A percentile compares a stretch with the other conserved stretches of the same genome.
phyloP scores from a whole-genome alignment of 2,329 filamentous ascomycete species.

The Fusarium camptoceras region DNA sequence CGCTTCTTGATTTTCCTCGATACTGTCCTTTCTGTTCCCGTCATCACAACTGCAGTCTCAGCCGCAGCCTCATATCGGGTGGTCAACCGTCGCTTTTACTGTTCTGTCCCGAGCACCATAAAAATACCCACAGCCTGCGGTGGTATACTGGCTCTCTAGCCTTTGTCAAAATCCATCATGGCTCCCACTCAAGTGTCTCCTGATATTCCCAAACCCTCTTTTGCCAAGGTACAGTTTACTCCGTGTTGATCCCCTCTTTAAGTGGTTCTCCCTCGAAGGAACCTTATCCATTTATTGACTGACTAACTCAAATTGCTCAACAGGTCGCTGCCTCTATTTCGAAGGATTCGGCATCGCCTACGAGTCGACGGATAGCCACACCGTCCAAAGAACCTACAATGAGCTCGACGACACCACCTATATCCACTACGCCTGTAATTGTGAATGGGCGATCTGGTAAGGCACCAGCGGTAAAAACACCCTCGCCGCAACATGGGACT shows the following conservation, averaged over 20 bases:
- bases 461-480: constrained; percentile 28
- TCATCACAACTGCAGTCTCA: constrained; percentile 41
- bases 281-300: constrained; percentile 16
- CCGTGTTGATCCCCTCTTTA: constrained; percentile 15
- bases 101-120: constrained; percentile 31
- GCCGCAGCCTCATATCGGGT: constrained; percentile 38
- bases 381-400: constrained; percentile 44
- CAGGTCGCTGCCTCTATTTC: constrained; percentile 63
- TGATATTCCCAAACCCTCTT: constrained; percentile 71
- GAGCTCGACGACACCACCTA: constrained; percentile 31
- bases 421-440: constrained; percentile 41
- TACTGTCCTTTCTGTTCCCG: constrained; percentile 49
- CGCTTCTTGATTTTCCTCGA: constrained; percentile 62
- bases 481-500: constrained; percentile 36
- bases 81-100: constrained; percentile 31
- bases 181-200: constrained; percentile 60
- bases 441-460: constrained; percentile 44
- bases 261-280: constrained; percentile 14
- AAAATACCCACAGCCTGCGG: constrained; percentile 35
- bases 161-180: constrained; percentile 53
- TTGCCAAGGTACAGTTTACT: constrained; percentile 73
- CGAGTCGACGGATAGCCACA: constrained; percentile 46
- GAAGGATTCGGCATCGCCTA: constrained; percentile 46
- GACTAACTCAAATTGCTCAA: constrained; percentile 38
- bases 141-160: constrained; percentile 40